A percentile compares a stretch with the other conserved stretches of the same genome.
These are phyloP conservation scores for Hypoxylon sp. DNA, from an alignment of 2,329 filamentous ascomycete genomes.

Conservation along the genomic window DNA sequence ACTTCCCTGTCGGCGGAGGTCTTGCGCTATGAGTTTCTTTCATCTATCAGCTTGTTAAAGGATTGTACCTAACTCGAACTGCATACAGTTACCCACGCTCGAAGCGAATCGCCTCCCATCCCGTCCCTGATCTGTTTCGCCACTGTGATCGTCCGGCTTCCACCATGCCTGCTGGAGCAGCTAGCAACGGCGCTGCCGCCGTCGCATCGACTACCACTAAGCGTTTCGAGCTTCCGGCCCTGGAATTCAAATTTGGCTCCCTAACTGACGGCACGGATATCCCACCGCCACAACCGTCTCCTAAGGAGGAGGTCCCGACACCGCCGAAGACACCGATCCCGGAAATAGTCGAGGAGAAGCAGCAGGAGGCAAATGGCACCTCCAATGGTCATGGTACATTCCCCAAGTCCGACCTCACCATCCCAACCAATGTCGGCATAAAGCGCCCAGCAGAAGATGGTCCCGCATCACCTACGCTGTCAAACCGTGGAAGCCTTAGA, in stretches of 20 bases:
- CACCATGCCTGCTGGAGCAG: slow-evolving; percentile 42
- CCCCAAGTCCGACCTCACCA: slow-evolving; percentile 49
- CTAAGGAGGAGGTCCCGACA: slow-evolving; percentile 60
- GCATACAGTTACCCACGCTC: slow-evolving; percentile 17
- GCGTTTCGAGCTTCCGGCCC: slow-evolving; percentile 68
- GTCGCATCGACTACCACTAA: slow-evolving; percentile 42
- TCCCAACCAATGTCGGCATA: slow-evolving; percentile 53
- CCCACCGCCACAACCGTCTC: slow-evolving; percentile 68
- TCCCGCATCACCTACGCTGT: slow-evolving; percentile 64
- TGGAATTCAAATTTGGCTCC: slow-evolving; percentile 69
- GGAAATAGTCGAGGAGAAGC: slow-evolving; percentile 44
- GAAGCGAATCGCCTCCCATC: slow-evolving; percentile 25
- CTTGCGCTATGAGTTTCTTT: slow-evolving; percentile 33
- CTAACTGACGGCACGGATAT: slow-evolving; percentile 72
- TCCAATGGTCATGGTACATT: slow-evolving; percentile 58
- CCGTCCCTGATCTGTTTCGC: slow-evolving; percentile 19
- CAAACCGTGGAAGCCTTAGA: slow-evolving; percentile 67
- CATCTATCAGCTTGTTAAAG: slow-evolving; percentile 21
- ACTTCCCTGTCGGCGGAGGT: slow-evolving; percentile 18
- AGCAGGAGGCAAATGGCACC: slow-evolving; percentile 45
- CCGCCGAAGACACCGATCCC: slow-evolving; percentile 54
- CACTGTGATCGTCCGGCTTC: slow-evolving; percentile 21
- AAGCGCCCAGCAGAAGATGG: slow-evolving; percentile 64
- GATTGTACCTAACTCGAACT: slow-evolving; percentile 36
- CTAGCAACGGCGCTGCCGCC: slow-evolving; percentile 41